Evolutionary conservation across 1,139 yeast genomes (phyloP).

Genomic region (Magnusiomyces clavatus): DNA sequence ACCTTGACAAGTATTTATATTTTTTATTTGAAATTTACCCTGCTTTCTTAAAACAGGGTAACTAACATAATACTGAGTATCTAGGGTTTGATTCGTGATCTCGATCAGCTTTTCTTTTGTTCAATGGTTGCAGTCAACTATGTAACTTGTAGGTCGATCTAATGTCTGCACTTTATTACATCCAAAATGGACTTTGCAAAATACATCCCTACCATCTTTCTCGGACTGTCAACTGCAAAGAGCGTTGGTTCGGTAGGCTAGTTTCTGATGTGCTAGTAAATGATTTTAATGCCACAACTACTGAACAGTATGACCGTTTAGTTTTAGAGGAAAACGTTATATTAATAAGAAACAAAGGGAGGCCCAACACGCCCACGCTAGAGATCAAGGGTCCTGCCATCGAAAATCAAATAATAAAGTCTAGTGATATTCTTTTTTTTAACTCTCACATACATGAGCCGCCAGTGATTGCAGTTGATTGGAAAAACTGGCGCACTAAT

Average conservation of each 20-base stretch:
- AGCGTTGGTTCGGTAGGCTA: slow-evolving; percentile 9
- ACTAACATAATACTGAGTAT: too few species aligned
- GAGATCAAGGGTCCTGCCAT: neutral
- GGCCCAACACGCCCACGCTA: neutral
- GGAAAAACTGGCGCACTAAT: neutral
- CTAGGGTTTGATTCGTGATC: too few species aligned
- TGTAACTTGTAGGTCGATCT: too few species aligned
- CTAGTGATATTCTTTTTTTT: slow-evolving; percentile 5
- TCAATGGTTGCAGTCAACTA: too few species aligned
- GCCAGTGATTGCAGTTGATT: slow-evolving; percentile 3
- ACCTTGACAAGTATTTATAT: too few species aligned
- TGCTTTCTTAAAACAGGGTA: too few species aligned
- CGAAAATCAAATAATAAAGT: neutral
- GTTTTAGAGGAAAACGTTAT: slow-evolving; percentile 2
- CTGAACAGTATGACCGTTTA: neutral
- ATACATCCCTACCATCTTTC: slow-evolving; percentile 10
- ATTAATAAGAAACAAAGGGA: slow-evolving; percentile 1
- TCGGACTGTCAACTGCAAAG: slow-evolving; percentile 7
- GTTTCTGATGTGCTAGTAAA: slow-evolving; percentile 4
- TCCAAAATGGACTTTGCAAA: slow-evolving; percentile 5
- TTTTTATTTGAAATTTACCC: too few species aligned
- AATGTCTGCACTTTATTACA: too few species aligned
- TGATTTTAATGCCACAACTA: neutral
- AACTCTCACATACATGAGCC: slow-evolving; percentile 14
- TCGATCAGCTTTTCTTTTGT: too few species aligned